Percentiles rank a stretch among this genome's conserved stretches.
Conservation (phyloP, 192 early-diverging fungal genomes). For the Backusella circina region DNA sequence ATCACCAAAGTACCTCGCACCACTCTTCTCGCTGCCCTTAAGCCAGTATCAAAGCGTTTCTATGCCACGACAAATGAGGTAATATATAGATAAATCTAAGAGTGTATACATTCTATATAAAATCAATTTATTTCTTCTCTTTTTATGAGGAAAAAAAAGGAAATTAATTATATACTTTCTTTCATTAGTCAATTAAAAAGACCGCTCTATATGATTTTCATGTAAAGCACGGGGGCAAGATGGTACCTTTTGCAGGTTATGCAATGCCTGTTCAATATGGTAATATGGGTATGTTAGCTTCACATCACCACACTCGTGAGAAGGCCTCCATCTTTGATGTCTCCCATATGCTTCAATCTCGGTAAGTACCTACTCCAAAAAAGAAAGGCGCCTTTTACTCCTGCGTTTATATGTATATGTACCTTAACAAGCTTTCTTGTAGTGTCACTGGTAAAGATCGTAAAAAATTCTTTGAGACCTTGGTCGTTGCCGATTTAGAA, state of each 20-base stretch:
- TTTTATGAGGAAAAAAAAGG: neutral
- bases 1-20: neutral
- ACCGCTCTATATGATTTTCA: slow-evolving; percentile 94
- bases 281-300: slow-evolving; percentile 79
- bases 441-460: slow-evolving; percentile 86
- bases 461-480: slow-evolving; percentile 80
- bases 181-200: slow-evolving; percentile 47
- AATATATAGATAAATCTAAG: neutral
- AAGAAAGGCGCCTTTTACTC: neutral
- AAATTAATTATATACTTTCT: neutral
- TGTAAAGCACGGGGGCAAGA: slow-evolving; percentile 87
- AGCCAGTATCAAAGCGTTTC: slow-evolving; percentile 2
- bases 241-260: slow-evolving; percentile 98
- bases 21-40: neutral
- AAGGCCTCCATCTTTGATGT: slow-evolving; percentile 96
- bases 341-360: slow-evolving; percentile 96
- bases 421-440: neutral
- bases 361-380: slow-evolving; percentile 44
- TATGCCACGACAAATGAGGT: slow-evolving; percentile 13
- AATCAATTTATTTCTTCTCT: no score
- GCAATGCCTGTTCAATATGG: slow-evolving; percentile 94
- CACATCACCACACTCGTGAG: slow-evolving; percentile 86
- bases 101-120: neutral
- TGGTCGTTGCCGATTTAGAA: slow-evolving; percentile 85
- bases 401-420: neutral